Base-by-base conservation (phyloP, 2,329 filamentous ascomycete genomes). In the Coleophoma crateriformis region DNA sequence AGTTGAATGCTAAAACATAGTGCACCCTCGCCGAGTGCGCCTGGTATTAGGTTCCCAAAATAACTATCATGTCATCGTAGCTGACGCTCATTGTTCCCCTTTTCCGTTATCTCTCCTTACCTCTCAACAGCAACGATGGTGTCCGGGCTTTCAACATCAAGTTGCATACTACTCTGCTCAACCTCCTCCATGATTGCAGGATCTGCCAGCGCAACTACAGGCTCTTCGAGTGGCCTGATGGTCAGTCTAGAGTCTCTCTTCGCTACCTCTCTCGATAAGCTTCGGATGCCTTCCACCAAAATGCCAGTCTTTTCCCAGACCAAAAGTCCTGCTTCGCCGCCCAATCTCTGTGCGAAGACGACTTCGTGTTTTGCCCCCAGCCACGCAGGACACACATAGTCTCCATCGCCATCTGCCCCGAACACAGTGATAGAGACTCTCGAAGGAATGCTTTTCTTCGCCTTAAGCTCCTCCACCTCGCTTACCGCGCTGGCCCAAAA, bases 401-500 rank as follows among this genome's bases (percentile, higher is more conserved):
- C 17, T 27, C 43, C 50, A 6, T 22, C 14, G 7, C 50, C 55
- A 43, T 57, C 57, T 4, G 39, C 47, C 10, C 49, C 49, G 40
- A 63, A 63, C 0, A 61, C 54, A 10, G 60, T 63, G 6, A 63
- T 45, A 2, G 52, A 58, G 14, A 58, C 57, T 42, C 46, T 56
- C 33, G 52, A 20, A 42, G 51, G 32, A 20, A 40, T 15, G 32
- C 45, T 11, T 19, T 32, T 11, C 34, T 48, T 45, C 14, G 27
- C 10, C 20, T 32, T 17, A 8, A 46, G 37, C 4, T 13, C 20
- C 13, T 50, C 50, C 3, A 53, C 47, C 33, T 64, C 62, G 10
- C 44, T 46, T 13, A 52, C 43, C 2, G 58, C 61, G 22, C 52
- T 48, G 15, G 76, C 70, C 77, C 75, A 80, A 49, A 76, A 84